Percentiles rank a stretch among this genome's conserved stretches.
phyloP scores from a whole-genome alignment of 2,329 filamentous ascomycete species.

The Neospermospora avenae region DNA sequence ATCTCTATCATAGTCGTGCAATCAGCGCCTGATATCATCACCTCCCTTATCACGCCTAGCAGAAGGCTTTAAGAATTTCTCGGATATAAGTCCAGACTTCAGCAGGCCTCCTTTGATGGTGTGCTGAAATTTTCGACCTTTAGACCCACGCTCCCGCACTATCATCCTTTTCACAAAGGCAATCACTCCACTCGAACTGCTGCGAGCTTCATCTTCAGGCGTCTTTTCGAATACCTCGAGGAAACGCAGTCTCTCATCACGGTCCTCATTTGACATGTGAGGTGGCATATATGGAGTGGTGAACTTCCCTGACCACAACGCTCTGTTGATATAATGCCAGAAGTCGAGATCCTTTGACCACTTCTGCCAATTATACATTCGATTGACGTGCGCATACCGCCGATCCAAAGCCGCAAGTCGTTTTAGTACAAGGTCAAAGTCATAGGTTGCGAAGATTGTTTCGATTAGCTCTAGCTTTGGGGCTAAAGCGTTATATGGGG shows the following conservation, averaged over 20 bases:
- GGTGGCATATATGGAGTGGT: constrained; percentile 5
- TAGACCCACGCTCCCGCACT: neutral
- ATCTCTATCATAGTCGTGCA: neutral
- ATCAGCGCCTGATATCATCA: too few species aligned
- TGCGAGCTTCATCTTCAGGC: neutral
- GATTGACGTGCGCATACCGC: neutral
- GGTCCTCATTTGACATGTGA: constrained; percentile 1
- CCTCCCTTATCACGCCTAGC: too few species aligned
- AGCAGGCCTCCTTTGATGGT: neutral
- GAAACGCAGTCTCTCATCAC: neutral
- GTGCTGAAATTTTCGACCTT: neutral
- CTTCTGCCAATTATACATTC: constrained; percentile 1
- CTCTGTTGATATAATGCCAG: neutral
- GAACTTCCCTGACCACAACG: constrained; percentile 16
- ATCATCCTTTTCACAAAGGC: neutral
- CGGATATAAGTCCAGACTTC: too few species aligned
- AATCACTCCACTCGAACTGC: neutral
- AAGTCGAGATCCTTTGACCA: constrained; percentile 16
- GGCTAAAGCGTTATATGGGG: too few species aligned
- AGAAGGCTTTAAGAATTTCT: too few species aligned
- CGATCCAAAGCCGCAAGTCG: neutral
- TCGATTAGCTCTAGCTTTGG: too few species aligned
- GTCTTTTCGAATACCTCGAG: neutral
- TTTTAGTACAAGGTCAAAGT: too few species aligned
- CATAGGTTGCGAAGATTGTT: too few species aligned